Evolutionary conservation across 345 rosid genomes (phyloP), one percentile per base, ranked within the genome.

Genomic region (Eucalyptus microcorys): DNA sequence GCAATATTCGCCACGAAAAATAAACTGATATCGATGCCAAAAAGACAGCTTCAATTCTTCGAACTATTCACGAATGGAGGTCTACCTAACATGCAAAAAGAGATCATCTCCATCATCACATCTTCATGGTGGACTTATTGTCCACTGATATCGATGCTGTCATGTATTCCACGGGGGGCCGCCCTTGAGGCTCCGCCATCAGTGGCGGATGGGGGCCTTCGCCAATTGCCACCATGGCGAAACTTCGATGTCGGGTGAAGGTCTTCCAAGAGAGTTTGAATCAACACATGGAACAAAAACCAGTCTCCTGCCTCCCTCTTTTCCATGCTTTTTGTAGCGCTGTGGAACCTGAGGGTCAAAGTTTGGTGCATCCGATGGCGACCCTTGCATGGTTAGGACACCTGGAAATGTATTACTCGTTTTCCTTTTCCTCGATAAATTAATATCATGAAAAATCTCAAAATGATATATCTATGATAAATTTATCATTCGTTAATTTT

Each of bases 391-490:
- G 68, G 8, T 61, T 13, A 13, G 68, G 34, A 30, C 34, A 3
- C 71, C 34, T 0, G 4, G 17, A 61, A 30, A 30, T 13, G 4
- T 30, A 3, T 14, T n/a, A 13, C 71, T 30, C 3, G 1, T 57
- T 57, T 30, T 21, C 57, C 2, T 22, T 0, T 53, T 53, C 0
- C 57, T 4, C 4, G 0, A 49, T 49, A 0, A 16, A 49, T 49
- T 49, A 49, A 49, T 49, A 49, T 15, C 50, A 49, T 49, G 16
- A 14, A 49, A 14, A 49, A 49, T 1, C 50, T 49, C 50, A 49
- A 49, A 49, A 14, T 49, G 50, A 14, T 49, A 49, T 49, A 49
- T 14, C 14, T 49, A 14, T 49, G 50, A 14, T 49, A 15, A 49
- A 14, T 14, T 49, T 49, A 49, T 2, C 16, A 14, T 1, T 0